Conservation (phyloP, 306 rosid genomes). For the Medicago lupulina region DNA sequence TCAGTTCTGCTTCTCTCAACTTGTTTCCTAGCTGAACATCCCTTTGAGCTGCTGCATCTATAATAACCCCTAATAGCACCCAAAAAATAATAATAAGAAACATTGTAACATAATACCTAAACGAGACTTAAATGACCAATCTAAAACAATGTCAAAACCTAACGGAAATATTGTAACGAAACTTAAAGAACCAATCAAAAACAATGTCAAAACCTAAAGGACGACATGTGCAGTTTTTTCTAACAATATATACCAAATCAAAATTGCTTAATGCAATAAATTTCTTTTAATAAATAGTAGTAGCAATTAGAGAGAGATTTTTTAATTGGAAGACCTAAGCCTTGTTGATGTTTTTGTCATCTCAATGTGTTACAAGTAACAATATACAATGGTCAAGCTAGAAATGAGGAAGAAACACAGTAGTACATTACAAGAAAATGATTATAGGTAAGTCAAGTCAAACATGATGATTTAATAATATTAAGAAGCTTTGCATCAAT, state of each 20-base stretch:
- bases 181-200: too few species aligned
- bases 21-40: slow-evolving; percentile 92
- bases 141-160: too few species aligned
- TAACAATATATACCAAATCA: background rate
- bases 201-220: too few species aligned
- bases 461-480: background rate
- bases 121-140: background rate
- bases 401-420: slow-evolving; percentile 28
- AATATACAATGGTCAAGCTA: slow-evolving; percentile 42
- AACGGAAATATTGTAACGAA: too few species aligned
- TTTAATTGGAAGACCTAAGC: background rate
- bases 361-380: slow-evolving; percentile 15
- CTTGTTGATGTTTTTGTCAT: background rate
- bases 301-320: background rate
- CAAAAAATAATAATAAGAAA: slow-evolving; percentile 9
- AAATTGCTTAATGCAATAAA: background rate
- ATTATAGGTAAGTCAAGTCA: slow-evolving; percentile 28
- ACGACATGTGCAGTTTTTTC: too few species aligned
- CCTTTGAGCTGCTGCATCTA: slow-evolving; percentile 96
- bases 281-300: slow-evolving; percentile 7
- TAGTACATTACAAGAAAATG: slow-evolving; percentile 43
- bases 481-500: background rate
- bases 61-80: slow-evolving; percentile 73
- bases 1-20: slow-evolving; percentile 91
- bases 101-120: background rate